Conservation (phyloP, 2,329 filamentous ascomycete genomes). For the Westerdykella aurantiaca region DNA sequence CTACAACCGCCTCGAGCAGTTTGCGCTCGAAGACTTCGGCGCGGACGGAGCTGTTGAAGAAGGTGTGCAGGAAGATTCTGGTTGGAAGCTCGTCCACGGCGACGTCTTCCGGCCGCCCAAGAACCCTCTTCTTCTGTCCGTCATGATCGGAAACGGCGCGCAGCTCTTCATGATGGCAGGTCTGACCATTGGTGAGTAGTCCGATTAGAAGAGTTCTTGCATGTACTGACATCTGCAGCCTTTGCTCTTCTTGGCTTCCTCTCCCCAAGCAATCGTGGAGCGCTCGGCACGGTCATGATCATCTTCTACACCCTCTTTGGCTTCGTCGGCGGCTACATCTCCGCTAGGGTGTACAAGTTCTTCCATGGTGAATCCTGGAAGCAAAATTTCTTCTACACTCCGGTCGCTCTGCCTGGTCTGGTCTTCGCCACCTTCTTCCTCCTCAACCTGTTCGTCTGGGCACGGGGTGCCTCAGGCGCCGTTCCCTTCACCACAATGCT, state of each 20-base stretch:
- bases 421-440: constrained; percentile 89
- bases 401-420: constrained; percentile 74
- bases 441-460: constrained; percentile 94
- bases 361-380: constrained; percentile 93
- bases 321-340: constrained; percentile 86
- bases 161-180: constrained; percentile 98
- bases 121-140: constrained; percentile 74
- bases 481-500: constrained; percentile 98
- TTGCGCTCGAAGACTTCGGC: constrained; percentile 82
- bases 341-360: constrained; percentile 87
- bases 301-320: constrained; percentile 90
- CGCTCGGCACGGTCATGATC: constrained; percentile 86
- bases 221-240: constrained; percentile 34
- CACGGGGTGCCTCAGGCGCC: constrained; percentile 82
- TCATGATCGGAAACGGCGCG: constrained; percentile 86
- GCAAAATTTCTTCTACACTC: constrained; percentile 82
- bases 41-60: constrained; percentile 73
- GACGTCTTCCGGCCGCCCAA: constrained; percentile 91
- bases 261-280: constrained; percentile 91
- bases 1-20: constrained; percentile 90
- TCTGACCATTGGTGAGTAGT: constrained; percentile 64
- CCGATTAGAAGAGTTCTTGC: background rate
- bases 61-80: constrained; percentile 93
- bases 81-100: constrained; percentile 96
- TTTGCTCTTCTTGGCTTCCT: constrained; percentile 93